These are phyloP conservation scores for Chromera velia DNA, from an alignment of 73 alveolate species.

Conservation along the genomic window DNA sequence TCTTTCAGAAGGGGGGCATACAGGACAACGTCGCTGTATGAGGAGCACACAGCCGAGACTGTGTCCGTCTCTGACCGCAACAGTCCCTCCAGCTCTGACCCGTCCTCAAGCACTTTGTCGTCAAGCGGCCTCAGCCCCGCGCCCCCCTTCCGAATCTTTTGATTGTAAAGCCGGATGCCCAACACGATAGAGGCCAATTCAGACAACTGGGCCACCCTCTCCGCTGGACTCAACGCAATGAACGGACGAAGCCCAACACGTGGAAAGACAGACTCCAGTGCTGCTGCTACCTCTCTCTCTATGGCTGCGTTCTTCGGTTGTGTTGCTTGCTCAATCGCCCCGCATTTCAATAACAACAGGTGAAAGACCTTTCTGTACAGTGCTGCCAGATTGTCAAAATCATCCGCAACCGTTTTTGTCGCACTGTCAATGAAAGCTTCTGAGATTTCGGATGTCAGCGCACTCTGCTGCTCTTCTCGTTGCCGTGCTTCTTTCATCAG, in stretches of 20 bases:
- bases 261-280: constrained; percentile 93
- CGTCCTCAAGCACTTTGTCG: too few species aligned
- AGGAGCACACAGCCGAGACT: too few species aligned
- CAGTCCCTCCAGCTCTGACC: too few species aligned
- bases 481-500: not conserved
- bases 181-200: constrained; percentile 90
- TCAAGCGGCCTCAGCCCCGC: constrained; percentile 68
- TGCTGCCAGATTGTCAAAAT: constrained; percentile 76
- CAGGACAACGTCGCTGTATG: too few species aligned
- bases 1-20: too few species aligned
- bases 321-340: not conserved
- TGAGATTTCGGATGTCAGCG: not conserved
- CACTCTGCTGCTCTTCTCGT: not conserved
- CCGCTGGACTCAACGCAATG: constrained; percentile 91
- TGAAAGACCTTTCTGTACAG: constrained; percentile 74
- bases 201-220: constrained; percentile 87
- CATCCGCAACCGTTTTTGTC: constrained; percentile 54
- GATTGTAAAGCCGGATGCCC: constrained; percentile 92
- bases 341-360: constrained; percentile 45
- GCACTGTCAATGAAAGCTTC: not conserved
- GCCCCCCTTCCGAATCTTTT: constrained; percentile 93
- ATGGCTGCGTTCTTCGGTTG: constrained; percentile 22
- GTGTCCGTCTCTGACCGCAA: too few species aligned
- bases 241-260: constrained; percentile 96
- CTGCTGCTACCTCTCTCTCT: constrained; percentile 95